Base-by-base conservation (phyloP, 768 basidiomycete genomes). In the Clavaria fumosa region DNA sequence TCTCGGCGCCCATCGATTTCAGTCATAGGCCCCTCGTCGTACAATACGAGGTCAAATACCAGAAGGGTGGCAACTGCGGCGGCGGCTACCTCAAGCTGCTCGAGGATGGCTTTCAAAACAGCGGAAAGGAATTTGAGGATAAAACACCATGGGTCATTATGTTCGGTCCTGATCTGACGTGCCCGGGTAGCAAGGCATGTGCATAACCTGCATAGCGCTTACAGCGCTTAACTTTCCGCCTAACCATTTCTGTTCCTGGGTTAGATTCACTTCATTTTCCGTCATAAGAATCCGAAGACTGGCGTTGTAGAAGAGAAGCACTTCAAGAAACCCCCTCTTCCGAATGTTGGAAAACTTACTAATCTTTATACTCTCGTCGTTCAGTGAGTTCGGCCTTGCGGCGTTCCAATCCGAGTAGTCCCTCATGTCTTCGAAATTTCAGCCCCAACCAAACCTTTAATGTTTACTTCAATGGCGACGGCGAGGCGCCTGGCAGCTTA, bases 1-100 rank as follows among this genome's bases (percentile, higher is more conserved):
- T 99, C 60, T 49, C 60, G 10, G 55, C 67, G 40, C 69, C 85
- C 37, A 64, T 96, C 51, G 76, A 81, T 66, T 85, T 91, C 63
- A 69, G 68, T 49, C 62, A 72, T 40, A 70, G 91, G 60, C 82
- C 91, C 31, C 67, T 97, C 31, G 90, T 97, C 46, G 80, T 97
- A 14, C 90, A 95, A 55, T 99, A 99, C 52, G 95, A 99, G 57
- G 95, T 95, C 64, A 93, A 97, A 64, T 90, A 95, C 59, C 91
- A 99, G 67, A 90, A 96, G 61, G 91, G 93, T 30, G 86, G 95
- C 34, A 95, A 95, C 62, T 97, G 95, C 51, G 95, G 95, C 59
- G 95, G 95, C 65, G 95, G 95, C 26, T 99, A 99, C 63, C 63
- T 97, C 64, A 99, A 97, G 62, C 76, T 97, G 40, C 74, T 99